A percentile compares a stretch with the other conserved stretches of the same genome.
Evolutionary conservation across 2,329 filamentous ascomycete species (phyloP).

Genomic region (Mycosphaerelloides madeirae): DNA sequence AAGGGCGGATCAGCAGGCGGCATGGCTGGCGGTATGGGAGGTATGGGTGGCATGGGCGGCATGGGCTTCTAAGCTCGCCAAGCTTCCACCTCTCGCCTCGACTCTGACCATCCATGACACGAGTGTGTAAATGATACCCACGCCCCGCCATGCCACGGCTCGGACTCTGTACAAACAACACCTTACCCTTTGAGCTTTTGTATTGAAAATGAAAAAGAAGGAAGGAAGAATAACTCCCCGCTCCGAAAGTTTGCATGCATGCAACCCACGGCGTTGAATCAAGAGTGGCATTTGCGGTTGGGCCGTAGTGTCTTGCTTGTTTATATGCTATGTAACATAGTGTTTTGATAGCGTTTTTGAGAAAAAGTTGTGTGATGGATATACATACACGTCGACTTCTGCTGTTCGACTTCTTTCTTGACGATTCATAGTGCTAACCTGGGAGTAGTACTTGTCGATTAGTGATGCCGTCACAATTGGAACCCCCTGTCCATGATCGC

Average conservation of each 20-base stretch:
- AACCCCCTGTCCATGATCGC: no score
- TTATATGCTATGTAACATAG: slow-evolving; percentile 14
- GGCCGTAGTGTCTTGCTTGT: neutral
- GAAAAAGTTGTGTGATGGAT: slow-evolving; percentile 12
- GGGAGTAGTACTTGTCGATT: no score
- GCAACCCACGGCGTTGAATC: neutral
- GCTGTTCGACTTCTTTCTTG: no score
- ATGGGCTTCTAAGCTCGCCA: slow-evolving; percentile 25
- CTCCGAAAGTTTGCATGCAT: slow-evolving; percentile 12
- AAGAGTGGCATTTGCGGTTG: neutral
- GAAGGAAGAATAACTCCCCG: slow-evolving; percentile 7
- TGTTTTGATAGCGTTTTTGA: slow-evolving; percentile 17
- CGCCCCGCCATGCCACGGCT: slow-evolving; percentile 3
- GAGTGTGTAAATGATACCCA: slow-evolving; percentile 14
- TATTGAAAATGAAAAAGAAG: slow-evolving; percentile 9
- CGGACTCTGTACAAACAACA: slow-evolving; percentile 12
- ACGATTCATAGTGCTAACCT: no score
- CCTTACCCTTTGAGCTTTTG: slow-evolving; percentile 9
- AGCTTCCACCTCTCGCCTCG: neutral
- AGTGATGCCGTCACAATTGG: no score
- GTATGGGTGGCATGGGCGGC: slow-evolving; percentile 58
- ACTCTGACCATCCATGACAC: slow-evolving; percentile 2
- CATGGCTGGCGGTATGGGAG: slow-evolving; percentile 49
- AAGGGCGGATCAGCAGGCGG: slow-evolving; percentile 60
- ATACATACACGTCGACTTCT: neutral